Evolutionary conservation across 345 rosid species (phyloP), one percentile per base, ranked within the genome.

Genomic region (Eucalyptus dawsonii): DNA sequence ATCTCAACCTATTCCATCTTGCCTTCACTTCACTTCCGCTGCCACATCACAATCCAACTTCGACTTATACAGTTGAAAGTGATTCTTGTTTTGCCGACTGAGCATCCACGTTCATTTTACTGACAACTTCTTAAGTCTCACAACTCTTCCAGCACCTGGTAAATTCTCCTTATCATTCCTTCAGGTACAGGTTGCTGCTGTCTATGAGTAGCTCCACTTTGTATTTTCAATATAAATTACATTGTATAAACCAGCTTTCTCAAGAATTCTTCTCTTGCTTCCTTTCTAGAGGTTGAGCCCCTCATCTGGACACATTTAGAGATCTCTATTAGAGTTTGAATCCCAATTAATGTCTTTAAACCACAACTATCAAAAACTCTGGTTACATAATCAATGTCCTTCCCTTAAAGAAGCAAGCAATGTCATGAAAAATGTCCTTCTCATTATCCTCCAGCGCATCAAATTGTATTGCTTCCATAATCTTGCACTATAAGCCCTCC

Each of bases 401-500:
- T 50, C 54, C 54, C 21, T 50, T 15, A 50, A 50, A 50, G 54
- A 50, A 50, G 54, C 19, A 16, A 50, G 21, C 21, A 50, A 50
- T 50, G 53, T 50, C 53, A 50, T 14, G 53, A 50, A 14, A 15
- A 50, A 50, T 50, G 53, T 50, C 53, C 7, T 50, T 50, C 53
- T 50, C 53, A 15, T 50, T 50, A 14, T 50, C 17, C 53, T 50
- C 53, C 53, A 15, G 53, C 7, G 53, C 19, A 14, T 50, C 54
- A 50, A 50, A 50, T 50, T 50, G 17, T 15, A 50, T 50, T 50
- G 53, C 19, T 50, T 47, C 31, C 60, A 67, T 89, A 90, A 86
- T 91, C 93, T 29, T 90, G 89, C 27, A 92, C 88, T 21, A 92
- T 16, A 15, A 88, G 88, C 80, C 89, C 88, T 15, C 40, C 62